These are phyloP conservation scores for Chlamydomonas eustigma DNA, from an alignment of 139 green algal species.

Conservation along the genomic window DNA sequence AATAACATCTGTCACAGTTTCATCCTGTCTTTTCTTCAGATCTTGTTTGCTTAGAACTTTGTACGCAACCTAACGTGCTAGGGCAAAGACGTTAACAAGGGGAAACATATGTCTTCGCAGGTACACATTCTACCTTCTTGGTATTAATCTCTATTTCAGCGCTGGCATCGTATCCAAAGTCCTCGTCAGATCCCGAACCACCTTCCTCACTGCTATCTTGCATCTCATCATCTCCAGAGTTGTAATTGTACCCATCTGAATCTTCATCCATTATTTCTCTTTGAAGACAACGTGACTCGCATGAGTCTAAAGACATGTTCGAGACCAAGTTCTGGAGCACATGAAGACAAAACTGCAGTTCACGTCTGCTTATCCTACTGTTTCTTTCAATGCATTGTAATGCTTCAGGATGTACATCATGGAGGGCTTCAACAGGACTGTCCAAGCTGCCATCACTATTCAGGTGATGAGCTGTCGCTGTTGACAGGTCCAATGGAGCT, in stretches of 20 bases:
- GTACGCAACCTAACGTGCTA: constrained; percentile 28
- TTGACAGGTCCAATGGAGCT: too few relatives aligned
- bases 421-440: too few relatives aligned
- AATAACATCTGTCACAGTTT: constrained; percentile 38
- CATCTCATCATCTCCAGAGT: not conserved
- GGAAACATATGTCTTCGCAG: not conserved
- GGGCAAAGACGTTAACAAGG: not conserved
- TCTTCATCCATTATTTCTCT: constrained; percentile 14
- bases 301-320: too few relatives aligned
- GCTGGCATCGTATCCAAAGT: constrained; percentile 39
- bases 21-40: constrained; percentile 31
- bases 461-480: too few relatives aligned
- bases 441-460: too few relatives aligned
- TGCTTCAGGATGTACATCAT: too few relatives aligned
- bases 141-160: constrained; percentile 20
- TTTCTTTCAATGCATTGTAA: too few relatives aligned
- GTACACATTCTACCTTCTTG: constrained; percentile 13
- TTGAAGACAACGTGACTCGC: too few relatives aligned
- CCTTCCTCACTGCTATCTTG: constrained; percentile 7
- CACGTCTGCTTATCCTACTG: too few relatives aligned
- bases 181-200: constrained; percentile 19
- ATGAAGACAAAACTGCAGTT: too few relatives aligned
- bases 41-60: constrained; percentile 32
- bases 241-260: not conserved
- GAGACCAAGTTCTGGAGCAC: too few relatives aligned